Percentiles rank a stretch among this genome's conserved stretches.
Conservation (phyloP, 163 green algal genomes). For the Chloroidium sp. region DNA sequence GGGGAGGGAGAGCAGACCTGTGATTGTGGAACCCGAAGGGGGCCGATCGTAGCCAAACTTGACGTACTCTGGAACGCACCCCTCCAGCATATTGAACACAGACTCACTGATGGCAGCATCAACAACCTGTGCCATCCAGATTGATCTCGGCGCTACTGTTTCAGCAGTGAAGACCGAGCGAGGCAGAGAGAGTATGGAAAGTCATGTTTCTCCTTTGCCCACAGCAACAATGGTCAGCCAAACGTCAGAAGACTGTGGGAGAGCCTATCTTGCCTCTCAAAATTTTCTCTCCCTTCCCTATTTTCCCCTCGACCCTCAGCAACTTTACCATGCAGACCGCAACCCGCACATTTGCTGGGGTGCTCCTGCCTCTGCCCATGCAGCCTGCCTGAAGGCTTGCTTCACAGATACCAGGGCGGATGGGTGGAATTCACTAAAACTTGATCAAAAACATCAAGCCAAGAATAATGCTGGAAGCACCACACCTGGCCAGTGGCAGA, state of each 20-base stretch:
- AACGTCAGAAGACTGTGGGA: background rate
- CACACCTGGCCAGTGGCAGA: constrained; percentile 13
- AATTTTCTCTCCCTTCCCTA: too few relatives aligned
- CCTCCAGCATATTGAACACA: constrained; percentile 78
- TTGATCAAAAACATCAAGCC: too few relatives aligned
- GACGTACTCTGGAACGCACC: constrained; percentile 48
- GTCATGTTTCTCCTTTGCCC: background rate
- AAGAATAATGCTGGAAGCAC: background rate
- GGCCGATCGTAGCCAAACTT: constrained; percentile 36
- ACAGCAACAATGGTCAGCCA: too few relatives aligned
- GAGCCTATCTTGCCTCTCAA: too few relatives aligned
- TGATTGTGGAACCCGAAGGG: constrained; percentile 61
- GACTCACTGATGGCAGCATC: constrained; percentile 67
- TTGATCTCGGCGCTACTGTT: background rate
- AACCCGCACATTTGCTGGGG: too few relatives aligned
- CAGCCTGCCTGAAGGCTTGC: background rate
- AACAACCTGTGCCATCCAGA: constrained; percentile 44
- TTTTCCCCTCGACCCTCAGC: too few relatives aligned
- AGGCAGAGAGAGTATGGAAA: background rate
- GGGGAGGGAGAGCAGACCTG: constrained; percentile 18
- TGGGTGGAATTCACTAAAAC: too few relatives aligned
- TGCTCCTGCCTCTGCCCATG: too few relatives aligned
- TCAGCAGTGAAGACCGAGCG: background rate
- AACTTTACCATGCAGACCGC: too few relatives aligned
- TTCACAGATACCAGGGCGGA: background rate